A percentile compares a stretch with the other conserved stretches of the same genome.
phyloP scores from a whole-genome alignment of 345 rosid genomes.

The Hirschfeldia incana region DNA sequence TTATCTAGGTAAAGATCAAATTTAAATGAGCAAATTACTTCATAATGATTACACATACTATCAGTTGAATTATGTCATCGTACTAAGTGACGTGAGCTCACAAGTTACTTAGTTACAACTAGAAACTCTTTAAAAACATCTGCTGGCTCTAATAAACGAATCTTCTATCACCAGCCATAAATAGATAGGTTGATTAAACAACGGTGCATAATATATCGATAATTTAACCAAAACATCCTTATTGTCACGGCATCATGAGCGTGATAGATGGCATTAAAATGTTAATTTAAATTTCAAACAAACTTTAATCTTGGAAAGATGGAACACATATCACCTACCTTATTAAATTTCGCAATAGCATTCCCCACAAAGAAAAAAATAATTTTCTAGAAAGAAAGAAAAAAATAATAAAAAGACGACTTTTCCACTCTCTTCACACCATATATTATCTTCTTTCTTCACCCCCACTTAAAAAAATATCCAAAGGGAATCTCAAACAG shows the following conservation, averaged over 20 bases:
- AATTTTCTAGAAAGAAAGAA: slow-evolving; percentile 29
- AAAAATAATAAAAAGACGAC: neutral
- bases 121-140: neutral
- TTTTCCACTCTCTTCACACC: neutral
- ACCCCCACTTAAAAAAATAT: neutral
- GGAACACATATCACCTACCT: slow-evolving; percentile 35
- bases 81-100: neutral
- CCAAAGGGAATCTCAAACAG: slow-evolving; percentile 1
- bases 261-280: slow-evolving; percentile 8
- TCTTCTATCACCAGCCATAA: neutral
- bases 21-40: neutral
- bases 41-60: neutral
- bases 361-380: slow-evolving; percentile 25
- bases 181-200: neutral
- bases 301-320: slow-evolving; percentile 22
- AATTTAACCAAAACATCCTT: neutral
- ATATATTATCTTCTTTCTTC: neutral
- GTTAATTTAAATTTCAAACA: neutral
- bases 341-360: slow-evolving; percentile 17
- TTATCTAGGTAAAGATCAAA: neutral
- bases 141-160: neutral
- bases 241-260: slow-evolving; percentile 3
- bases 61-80: neutral
- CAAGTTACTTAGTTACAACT: neutral
- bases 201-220: neutral